Evolutionary conservation across 2,329 filamentous ascomycete species (phyloP), one percentile per base, ranked within the genome.

Genomic region (Trichoderma atroviride): DNA sequence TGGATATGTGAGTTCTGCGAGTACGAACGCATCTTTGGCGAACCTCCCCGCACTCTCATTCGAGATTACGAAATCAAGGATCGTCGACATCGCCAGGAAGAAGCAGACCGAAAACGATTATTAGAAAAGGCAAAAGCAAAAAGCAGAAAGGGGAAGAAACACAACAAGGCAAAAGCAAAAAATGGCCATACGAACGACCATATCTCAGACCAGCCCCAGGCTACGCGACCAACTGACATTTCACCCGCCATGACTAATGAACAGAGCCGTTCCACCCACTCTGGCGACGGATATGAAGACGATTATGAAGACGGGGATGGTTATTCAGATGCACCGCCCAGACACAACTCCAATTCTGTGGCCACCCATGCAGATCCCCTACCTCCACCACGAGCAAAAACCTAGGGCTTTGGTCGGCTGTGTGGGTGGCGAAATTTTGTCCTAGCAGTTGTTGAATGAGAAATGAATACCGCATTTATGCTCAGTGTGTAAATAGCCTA

Each of bases 1-100:
- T 98, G 94, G 92, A 94, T 98, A 58, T 99, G 96, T 81, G 93
- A 97, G 76, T 98, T 98, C 78, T 99, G 96, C 83, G 96, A 99
- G 79, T 99, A 97, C 77, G 95, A 98, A 80, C 89, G 89, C 64
- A 97, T 99, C 61, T 98, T 97, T 78, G 95, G 95, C n/a, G 86
- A 86, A 64, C 92, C 92, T 2, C 96, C 96, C 0, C 87, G 88
- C 74, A 93, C 93, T 61, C 82, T 99, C 67, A 96, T 98, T 72
- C 88, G 92, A 52, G 89, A 94, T 71, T 99, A 98, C 77, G 96
- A 99, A 81, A 92, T 95, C 78, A 97, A 97, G 79, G 96, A 97
- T 77, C 90, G 93, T 43, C 91, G 92, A 70, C 90, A 93, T 77
- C 90, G 93, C 60, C 92, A 93, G 75, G 89, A 94, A 72, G 85